These are phyloP conservation scores for Xylariaceae sp. DNA, from an alignment of 2,329 filamentous ascomycete species.

Conservation along the genomic window DNA sequence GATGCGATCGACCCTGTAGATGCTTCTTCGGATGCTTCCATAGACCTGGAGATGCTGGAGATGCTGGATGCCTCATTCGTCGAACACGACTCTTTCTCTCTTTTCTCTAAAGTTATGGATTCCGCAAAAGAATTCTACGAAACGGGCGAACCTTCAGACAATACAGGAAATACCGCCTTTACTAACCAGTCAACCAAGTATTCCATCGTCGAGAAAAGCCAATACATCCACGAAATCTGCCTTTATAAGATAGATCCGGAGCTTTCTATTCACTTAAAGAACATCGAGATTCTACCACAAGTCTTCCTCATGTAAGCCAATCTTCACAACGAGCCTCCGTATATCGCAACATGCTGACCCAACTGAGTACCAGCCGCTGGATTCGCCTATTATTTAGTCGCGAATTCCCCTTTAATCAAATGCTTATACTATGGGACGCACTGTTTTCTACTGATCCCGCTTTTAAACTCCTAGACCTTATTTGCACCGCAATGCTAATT, in stretches of 20 bases:
- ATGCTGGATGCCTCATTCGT: constrained; percentile 69
- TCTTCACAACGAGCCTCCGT: background rate
- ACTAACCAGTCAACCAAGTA: constrained; percentile 45
- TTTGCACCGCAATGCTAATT: constrained; percentile 92
- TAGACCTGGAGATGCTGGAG: constrained; percentile 55
- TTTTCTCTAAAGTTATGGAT: constrained; percentile 87
- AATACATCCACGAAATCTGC: constrained; percentile 78
- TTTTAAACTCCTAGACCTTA: constrained; percentile 76
- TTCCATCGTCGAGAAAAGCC: constrained; percentile 80
- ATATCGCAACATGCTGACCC: constrained; percentile 7
- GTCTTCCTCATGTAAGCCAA: constrained; percentile 80
- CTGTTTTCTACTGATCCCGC: constrained; percentile 82
- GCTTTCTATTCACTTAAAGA: constrained; percentile 72
- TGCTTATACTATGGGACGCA: constrained; percentile 83
- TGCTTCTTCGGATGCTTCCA: constrained; percentile 32
- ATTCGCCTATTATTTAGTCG: constrained; percentile 87
- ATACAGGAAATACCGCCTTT: constrained; percentile 23
- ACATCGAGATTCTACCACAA: constrained; percentile 88
- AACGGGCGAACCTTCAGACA: constrained; percentile 46
- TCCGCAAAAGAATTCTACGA: constrained; percentile 84
- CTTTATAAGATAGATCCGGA: constrained; percentile 78
- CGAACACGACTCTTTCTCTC: constrained; percentile 84
- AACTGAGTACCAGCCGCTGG: constrained; percentile 65
- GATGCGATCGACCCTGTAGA: constrained; percentile 64
- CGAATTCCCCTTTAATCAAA: constrained; percentile 84